These are phyloP conservation scores for Nosema muscidifuracis DNA, from an alignment of 371 early-diverging fungal species.

Conservation along the genomic window DNA sequence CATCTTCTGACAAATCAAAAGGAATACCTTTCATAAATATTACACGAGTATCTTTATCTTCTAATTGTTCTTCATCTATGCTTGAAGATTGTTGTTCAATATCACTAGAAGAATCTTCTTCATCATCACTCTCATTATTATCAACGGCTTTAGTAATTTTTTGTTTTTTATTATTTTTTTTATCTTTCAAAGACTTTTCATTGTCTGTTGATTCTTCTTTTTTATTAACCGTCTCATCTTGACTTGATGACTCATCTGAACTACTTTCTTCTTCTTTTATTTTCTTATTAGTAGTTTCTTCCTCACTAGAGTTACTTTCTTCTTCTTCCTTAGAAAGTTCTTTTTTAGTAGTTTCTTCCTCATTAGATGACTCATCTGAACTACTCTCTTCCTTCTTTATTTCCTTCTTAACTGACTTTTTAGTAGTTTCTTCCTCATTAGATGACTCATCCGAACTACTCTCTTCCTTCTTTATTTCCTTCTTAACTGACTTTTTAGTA, in stretches of 20 bases:
- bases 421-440: too few species aligned
- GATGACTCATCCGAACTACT: too few species aligned
- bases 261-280: background rate
- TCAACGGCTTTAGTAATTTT: background rate
- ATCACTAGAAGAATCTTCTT: slow-evolving; percentile 1
- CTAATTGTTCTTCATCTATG: slow-evolving; percentile 32
- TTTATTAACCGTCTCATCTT: background rate
- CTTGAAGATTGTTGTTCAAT: slow-evolving; percentile 20
- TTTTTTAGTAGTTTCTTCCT: slow-evolving; percentile 14
- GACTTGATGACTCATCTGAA: background rate
- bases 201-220: background rate
- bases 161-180: background rate
- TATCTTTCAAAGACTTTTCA: slow-evolving; percentile 2
- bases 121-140: background rate
- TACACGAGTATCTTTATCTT: slow-evolving; percentile 48
- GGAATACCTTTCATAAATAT: slow-evolving; percentile 62
- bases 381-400: background rate
- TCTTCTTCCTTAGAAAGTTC: background rate
- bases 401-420: background rate
- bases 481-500: background rate
- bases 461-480: background rate
- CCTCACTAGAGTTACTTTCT: background rate
- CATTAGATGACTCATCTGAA: too few species aligned
- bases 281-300: background rate
- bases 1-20: slow-evolving; percentile 52